These are phyloP conservation scores for Kappamyces sp. DNA, from an alignment of 192 early-diverging fungal species.

Conservation along the genomic window DNA sequence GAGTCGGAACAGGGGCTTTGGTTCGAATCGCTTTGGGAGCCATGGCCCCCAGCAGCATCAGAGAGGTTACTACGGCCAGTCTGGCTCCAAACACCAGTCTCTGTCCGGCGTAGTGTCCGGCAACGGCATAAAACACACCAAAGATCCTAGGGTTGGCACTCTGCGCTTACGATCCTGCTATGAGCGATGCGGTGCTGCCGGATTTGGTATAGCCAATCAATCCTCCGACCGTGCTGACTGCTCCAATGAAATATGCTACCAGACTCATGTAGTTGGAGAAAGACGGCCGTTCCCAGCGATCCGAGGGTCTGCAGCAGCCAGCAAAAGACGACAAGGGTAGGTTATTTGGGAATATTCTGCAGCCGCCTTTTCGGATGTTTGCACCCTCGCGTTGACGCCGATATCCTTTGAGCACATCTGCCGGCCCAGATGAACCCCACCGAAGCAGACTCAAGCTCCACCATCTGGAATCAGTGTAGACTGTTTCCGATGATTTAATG, in stretches of 20 bases:
- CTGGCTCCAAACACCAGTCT: conserved; percentile 40
- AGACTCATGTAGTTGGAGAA: too few relatives aligned
- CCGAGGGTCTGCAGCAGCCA: too few relatives aligned
- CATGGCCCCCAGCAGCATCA: conserved; percentile 38
- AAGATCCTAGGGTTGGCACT: conserved; percentile 20
- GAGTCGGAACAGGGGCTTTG: conserved; percentile 34
- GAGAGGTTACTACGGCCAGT: conserved; percentile 35
- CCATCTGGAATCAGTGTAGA: too few relatives aligned
- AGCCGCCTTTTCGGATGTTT: too few relatives aligned
- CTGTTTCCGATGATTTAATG: too few relatives aligned
- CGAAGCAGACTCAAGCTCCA: too few relatives aligned
- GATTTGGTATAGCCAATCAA: conserved; percentile 36
- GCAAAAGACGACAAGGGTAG: too few relatives aligned
- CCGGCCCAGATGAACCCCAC: too few relatives aligned
- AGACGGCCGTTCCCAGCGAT: too few relatives aligned
- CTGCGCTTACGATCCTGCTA: conserved; percentile 25
- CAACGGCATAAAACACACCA: conserved; percentile 32
- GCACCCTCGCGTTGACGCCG: too few relatives aligned
- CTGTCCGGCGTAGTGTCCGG: conserved; percentile 29
- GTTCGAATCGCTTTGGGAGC: conserved; percentile 31
- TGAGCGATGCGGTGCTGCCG: conserved; percentile 32
- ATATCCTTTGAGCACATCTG: too few relatives aligned
- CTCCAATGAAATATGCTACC: conserved; percentile 6
- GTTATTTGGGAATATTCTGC: too few relatives aligned
- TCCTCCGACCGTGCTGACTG: conserved; percentile 35